A percentile compares a stretch with the other conserved stretches of the same genome.
Conservation (phyloP, 2,329 filamentous ascomycete species). For the Neofusicoccum parvum region DNA sequence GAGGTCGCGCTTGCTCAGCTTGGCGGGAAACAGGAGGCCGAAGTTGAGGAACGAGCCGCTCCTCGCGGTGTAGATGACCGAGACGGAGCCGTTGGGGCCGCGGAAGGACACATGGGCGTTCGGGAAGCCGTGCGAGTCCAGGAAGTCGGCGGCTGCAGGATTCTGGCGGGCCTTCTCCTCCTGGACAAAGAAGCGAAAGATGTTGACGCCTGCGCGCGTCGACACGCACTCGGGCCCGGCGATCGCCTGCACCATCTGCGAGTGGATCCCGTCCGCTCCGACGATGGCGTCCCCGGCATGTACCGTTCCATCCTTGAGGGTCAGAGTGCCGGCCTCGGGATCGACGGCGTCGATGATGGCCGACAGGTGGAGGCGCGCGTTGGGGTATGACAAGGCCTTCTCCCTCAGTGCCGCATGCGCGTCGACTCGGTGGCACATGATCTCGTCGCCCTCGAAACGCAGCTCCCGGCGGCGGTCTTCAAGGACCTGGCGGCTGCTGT, state of each 20-base stretch:
- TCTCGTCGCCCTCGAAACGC: conserved; percentile 7
- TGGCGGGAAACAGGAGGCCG: conserved; percentile 12
- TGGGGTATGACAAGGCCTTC: conserved; percentile 8
- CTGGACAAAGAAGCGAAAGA: conserved; percentile 12
- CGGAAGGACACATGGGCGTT: conserved; percentile 1
- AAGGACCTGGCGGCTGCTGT: background rate
- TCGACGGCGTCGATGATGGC: background rate
- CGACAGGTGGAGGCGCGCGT: conserved; percentile 6
- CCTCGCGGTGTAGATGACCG: conserved; percentile 11
- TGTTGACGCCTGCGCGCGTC: conserved; percentile 5
- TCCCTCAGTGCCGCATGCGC: conserved; percentile 3
- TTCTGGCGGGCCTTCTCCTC: conserved; percentile 7
- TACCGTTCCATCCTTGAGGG: background rate
- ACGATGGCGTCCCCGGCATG: conserved; percentile 2
- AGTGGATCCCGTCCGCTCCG: conserved; percentile 16
- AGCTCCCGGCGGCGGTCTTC: conserved; percentile 11
- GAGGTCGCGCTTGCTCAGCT: conserved; percentile 1
- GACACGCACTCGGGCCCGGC: conserved; percentile 9
- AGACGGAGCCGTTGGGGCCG: conserved; percentile 1
- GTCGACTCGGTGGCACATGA: conserved; percentile 15
- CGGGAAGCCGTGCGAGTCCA: background rate
- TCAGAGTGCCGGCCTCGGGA: conserved; percentile 5
- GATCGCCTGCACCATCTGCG: conserved; percentile 12
- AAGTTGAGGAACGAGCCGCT: conserved; percentile 9
- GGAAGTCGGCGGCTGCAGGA: conserved; percentile 1